Percentiles rank a stretch among this genome's conserved stretches.
Evolutionary conservation across 768 basidiomycete species (phyloP).

Genomic region (Amanita subjunquillea): DNA sequence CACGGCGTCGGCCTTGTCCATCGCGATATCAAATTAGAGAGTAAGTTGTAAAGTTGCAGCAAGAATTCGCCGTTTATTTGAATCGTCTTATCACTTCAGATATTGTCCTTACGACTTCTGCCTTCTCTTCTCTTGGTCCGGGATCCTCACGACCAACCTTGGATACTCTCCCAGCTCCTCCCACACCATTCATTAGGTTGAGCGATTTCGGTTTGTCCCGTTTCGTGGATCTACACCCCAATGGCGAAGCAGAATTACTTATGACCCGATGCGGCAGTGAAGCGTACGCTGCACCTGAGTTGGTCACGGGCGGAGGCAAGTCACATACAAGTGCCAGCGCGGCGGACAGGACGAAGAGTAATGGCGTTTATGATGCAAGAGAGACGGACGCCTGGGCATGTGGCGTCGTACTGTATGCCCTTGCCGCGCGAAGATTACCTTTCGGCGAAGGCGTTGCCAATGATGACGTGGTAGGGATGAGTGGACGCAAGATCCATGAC

Average conservation of each 20-base stretch:
- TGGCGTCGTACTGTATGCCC: slow-evolving; percentile 78
- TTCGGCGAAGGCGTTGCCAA: slow-evolving; percentile 47
- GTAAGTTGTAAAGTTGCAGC: slow-evolving; percentile 17
- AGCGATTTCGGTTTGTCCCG: slow-evolving; percentile 88
- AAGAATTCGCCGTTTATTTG: not conserved
- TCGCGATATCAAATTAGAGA: slow-evolving; percentile 85
- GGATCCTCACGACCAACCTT: slow-evolving; percentile 17
- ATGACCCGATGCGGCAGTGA: slow-evolving; percentile 82
- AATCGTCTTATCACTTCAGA: slow-evolving; percentile 29
- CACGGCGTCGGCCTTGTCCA: slow-evolving; percentile 80
- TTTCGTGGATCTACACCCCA: slow-evolving; percentile 53
- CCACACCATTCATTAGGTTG: slow-evolving; percentile 63
- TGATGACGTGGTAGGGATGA: slow-evolving; percentile 26
- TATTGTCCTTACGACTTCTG: slow-evolving; percentile 55
- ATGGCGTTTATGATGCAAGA: slow-evolving; percentile 66
- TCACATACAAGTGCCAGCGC: slow-evolving; percentile 4
- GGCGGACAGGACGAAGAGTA: not conserved
- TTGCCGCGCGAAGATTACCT: slow-evolving; percentile 60
- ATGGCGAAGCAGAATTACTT: slow-evolving; percentile 34
- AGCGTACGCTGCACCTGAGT: slow-evolving; percentile 77
- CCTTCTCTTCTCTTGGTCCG: slow-evolving; percentile 15
- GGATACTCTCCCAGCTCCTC: slow-evolving; percentile 24
- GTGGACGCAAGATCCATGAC: slow-evolving; percentile 10
- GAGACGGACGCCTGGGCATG: slow-evolving; percentile 86
- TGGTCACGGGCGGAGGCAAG: slow-evolving; percentile 39